Percentiles rank a stretch among this genome's conserved stretches.
Evolutionary conservation across 129 eudicot species (phyloP).

Genomic region (Solidago caesia): DNA sequence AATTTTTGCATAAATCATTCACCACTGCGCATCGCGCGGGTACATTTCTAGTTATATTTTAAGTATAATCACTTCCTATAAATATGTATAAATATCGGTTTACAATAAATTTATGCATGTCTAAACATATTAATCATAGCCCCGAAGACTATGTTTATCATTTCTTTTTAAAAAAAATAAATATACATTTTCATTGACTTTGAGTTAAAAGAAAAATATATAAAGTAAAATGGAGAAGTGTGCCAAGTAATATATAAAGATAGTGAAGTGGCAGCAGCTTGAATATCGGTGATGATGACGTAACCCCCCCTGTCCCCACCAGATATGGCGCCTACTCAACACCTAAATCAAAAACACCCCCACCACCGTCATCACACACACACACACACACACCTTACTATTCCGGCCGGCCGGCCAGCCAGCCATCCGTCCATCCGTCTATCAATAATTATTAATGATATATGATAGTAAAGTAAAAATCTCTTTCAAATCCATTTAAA

Average conservation of each 20-base stretch:
- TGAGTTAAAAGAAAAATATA: neutral
- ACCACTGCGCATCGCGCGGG: too few species aligned
- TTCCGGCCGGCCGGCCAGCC: constrained; percentile 3
- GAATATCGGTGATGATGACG: constrained; percentile 7
- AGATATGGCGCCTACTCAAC: constrained; percentile 5
- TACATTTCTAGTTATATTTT: too few species aligned
- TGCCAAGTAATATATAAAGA: constrained; percentile 23
- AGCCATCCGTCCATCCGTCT: too few species aligned
- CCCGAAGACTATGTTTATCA: too few species aligned
- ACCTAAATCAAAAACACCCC: constrained; percentile 6
- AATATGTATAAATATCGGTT: too few species aligned
- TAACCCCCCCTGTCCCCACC: neutral
- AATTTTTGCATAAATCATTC: too few species aligned
- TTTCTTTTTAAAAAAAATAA: too few species aligned
- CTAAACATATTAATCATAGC: too few species aligned
- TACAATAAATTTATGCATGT: too few species aligned
- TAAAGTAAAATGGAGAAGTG: neutral
- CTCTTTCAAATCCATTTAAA: constrained; percentile 7
- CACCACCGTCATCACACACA: neutral
- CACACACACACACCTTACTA: neutral
- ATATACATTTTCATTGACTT: neutral
- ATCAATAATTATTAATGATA: too few species aligned
- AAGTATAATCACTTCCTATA: too few species aligned
- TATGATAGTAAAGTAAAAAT: neutral
- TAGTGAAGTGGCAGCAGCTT: constrained; percentile 16